A percentile compares a stretch with the other conserved stretches of the same genome.
Conservation (phyloP, 1,139 yeast genomes). For the Blastobotrys aristatus region DNA sequence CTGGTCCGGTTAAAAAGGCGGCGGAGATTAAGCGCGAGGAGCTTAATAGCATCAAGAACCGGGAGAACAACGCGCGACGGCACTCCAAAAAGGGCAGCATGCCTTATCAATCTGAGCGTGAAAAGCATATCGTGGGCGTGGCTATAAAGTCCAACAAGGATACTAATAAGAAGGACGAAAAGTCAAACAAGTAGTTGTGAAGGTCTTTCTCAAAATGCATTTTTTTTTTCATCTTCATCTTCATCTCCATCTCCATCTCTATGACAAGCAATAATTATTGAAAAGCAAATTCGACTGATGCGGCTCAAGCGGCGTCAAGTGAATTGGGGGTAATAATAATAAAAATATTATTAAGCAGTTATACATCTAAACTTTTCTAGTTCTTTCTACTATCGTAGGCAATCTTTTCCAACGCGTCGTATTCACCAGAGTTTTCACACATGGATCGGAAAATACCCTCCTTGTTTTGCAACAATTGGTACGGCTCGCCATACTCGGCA, state of each 20-base stretch:
- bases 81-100: constrained; percentile 68
- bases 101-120: constrained; percentile 58
- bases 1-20: constrained; percentile 81
- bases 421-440: constrained; percentile 92
- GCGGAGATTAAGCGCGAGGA: constrained; percentile 78
- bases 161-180: neutral
- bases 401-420: constrained; percentile 63
- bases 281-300: too few species aligned
- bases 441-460: constrained; percentile 71
- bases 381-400: constrained; percentile 49
- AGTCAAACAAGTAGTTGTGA: neutral
- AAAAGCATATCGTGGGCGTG: constrained; percentile 79
- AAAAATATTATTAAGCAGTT: too few species aligned
- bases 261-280: too few species aligned
- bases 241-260: too few species aligned
- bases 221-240: too few species aligned
- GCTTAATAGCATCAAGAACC: constrained; percentile 62
- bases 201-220: neutral
- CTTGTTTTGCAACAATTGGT: constrained; percentile 55
- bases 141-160: constrained; percentile 49
- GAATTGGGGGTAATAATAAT: too few species aligned
- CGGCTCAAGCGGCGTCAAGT: too few species aligned
- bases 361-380: neutral
- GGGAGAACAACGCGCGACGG: constrained; percentile 76
- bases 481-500: constrained; percentile 87